Conservation (phyloP, 257 asterid genomes). For the Penstemon davidsonii region DNA sequence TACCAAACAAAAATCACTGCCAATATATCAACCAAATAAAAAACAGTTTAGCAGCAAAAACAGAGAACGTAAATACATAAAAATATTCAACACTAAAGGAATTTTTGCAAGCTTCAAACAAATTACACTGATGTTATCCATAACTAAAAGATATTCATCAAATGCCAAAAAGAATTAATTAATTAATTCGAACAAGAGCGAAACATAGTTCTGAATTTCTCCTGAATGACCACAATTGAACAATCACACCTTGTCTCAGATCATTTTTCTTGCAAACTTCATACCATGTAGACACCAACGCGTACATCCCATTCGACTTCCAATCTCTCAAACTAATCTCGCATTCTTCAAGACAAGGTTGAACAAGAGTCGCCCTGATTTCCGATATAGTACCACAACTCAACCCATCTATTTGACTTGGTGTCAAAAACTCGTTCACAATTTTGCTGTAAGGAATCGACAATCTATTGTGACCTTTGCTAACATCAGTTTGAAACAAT, state of each 20-base stretch:
- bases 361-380: neutral
- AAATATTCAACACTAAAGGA: no score
- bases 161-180: no score
- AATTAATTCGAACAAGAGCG: neutral
- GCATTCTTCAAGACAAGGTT: neutral
- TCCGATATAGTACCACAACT: no score
- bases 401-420: no score
- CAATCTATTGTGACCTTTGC: neutral
- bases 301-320: neutral
- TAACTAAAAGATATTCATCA: no score
- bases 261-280: neutral
- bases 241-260: neutral
- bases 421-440: no score
- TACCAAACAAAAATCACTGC: no score
- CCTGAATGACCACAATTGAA: conserved; percentile 8
- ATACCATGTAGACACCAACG: neutral
- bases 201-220: neutral
- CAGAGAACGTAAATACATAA: no score
- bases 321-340: neutral
- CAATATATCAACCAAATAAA: no score
- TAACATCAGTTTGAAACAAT: neutral
- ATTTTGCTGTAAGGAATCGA: neutral
- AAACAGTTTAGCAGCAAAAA: no score
- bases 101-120: no score
- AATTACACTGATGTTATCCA: no score